Evolutionary conservation across 306 rosid genomes (phyloP), one percentile per base, ranked within the genome.

Genomic region (Fagus crenata): DNA sequence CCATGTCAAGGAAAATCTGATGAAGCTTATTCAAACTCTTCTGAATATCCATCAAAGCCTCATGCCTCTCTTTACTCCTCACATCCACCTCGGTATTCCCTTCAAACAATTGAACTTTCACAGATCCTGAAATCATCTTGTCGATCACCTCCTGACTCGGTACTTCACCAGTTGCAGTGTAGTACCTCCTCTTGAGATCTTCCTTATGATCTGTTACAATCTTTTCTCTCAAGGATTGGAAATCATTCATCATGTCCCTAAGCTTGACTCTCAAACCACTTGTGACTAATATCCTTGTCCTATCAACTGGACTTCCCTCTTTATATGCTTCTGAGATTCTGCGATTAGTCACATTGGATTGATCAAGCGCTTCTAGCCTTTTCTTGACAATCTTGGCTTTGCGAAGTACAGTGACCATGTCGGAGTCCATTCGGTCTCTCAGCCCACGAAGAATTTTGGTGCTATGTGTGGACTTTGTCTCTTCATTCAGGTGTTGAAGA

Each of bases 1-100:
- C 98, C 99, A 95, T 95, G 76, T 92, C 99, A 75, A 95, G 90
- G 79, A 95, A 95, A 58, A 96, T 96, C 69, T 96, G 97, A 35
- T 92, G 97, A 81, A 96, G 96, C 89, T 89, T 92, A 31, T 87
- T 88, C 93, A 96, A 87, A 76, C 99, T 96, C 76, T 84, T 90
- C 81, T 88, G 96, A 6, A 92, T 86, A 81, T 96, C 93, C 85
- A 88, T 79, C 84, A 88, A 92, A 0, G 93, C 89, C 71, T 91
- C 91, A n/a, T 96, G 93, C 80, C 96, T 81, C 3, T 79, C 86
- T 64, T 87, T 89, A 73, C 86, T 87, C 43, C 84, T 87, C 77
- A 84, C 59, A 64, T 92, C 97, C 70, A 75, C 72, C 64, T 87
- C 96, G 0, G 88, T 85, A 80, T 88, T 95, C 78, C 91, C 97